Evolutionary conservation across 495 filamentous ascomycete genomes (phyloP), one percentile per base, ranked within the genome.

Genomic region (Penicillium chermesinum): DNA sequence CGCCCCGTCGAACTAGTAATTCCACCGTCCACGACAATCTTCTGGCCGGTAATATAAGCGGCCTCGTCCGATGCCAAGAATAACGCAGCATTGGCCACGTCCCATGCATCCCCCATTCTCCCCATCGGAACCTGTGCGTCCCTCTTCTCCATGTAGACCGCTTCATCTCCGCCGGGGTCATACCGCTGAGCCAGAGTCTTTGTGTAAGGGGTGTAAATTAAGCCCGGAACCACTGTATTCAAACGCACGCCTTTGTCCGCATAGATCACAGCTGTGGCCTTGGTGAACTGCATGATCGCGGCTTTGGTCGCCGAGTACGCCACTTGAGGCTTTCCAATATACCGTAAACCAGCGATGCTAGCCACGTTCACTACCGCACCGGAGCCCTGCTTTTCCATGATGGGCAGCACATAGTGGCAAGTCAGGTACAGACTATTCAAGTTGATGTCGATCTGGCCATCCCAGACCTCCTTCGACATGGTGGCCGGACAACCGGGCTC

Each of bases 1-100:
- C 49, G 25, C n/a, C 62, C 62, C 0, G 62, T 65, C 2, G 62
- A 67, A 3, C 52, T 52, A n/a, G 60, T 67, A 18, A 69, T 64
- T 3, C 74, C 79, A 5, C 80, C 79, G 67, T 82, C 77, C 1
- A 83, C 71, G 1, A 81, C 64, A 7, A 81, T 55, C 49, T 80
- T 66, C 50, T 74, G 65, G 0, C 79, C 77, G 1, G 77, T 80
- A 17, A 80, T 70, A 59, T 77, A 81, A 12, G 49, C 46, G 3
- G 77, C 69, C 42, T 77, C 76, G 41, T 73, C 69, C 21, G 66
- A 67, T 1, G 66, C 73, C 9, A 82, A 58, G 48, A 80, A 82
- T 32, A 77, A 48, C 1, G 69, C 72, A 0, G 73, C 69, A 58
- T 74, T 68, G 0, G 77, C 74, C 14, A 82, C 72, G 61, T 81